Base-by-base conservation (phyloP, 176 grass and related monocot genomes). In the Echinochloa phyllopogon region DNA sequence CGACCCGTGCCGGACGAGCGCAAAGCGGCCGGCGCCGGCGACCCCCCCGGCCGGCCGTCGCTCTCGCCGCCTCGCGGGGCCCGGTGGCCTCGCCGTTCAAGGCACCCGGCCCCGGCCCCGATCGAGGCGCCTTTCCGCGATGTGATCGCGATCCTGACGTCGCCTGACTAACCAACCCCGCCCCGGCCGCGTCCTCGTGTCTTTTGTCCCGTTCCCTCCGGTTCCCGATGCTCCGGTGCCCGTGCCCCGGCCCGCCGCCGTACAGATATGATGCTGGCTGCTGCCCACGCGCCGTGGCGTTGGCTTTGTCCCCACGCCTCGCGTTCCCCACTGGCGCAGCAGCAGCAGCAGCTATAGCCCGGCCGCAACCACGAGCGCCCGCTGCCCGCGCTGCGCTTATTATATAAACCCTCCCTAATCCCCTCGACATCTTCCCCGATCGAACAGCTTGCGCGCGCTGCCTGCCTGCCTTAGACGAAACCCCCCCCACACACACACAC, bases 351-450 rank as follows among this genome's bases (percentile, higher is more conserved):
- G 10, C 18, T 40, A 3, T 14, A 17, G 16, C 23, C 4, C 0
- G 11, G 23, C 16, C 36, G 15, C 48, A 23, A 52, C 53, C 74
- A 51, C 74, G 16, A 64, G 16, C 52, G 36, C 48, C 72, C 43
- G 18, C 49, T 8, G 18, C 1, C 29, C 25, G 14, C 47, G 36
- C 36, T 6, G 53, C 48, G 29, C 42, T 4, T 85, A 33, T 33
- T 33, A 66, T 81, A 85, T 89, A 69, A 85, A 75, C 76, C 60
- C 69, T 60, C 50, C 49, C 23, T 20, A 27, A 55, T 53, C 78
- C 60, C 53, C 55, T 78, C 55, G 12, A 18, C n/a, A 72, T 62
- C 55, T n/a, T 71, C 64, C 47, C 63, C 47, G 59, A 6, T 33
- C 67, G n/a, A 60, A 6, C 65, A 33, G 8, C 23, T 51, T 47